Evolutionary conservation across 2,329 filamentous ascomycete species (phyloP).

Genomic region (Geoglossum cookeanum): DNA sequence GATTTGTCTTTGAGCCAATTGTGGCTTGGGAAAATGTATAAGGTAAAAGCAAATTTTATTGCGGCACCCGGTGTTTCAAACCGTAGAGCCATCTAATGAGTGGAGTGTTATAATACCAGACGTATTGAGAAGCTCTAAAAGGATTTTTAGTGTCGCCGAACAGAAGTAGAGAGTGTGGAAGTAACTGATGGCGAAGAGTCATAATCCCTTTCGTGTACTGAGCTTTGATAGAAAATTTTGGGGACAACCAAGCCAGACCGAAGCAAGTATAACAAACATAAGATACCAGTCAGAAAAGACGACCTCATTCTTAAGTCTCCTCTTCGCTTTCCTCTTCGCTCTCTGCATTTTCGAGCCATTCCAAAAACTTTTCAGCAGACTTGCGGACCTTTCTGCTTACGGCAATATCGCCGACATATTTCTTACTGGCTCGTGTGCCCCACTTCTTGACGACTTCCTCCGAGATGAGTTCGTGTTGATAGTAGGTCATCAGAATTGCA

Average conservation of each 20-base stretch:
- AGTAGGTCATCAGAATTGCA: constrained; percentile 75
- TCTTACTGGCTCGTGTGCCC: constrained; percentile 93
- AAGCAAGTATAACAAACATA: neutral
- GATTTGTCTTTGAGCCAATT: constrained; percentile 19
- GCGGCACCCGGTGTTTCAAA: neutral
- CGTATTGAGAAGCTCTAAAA: neutral
- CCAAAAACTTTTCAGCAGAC: constrained; percentile 81
- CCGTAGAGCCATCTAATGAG: neutral
- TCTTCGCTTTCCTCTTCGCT: constrained; percentile 44
- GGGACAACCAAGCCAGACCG: neutral
- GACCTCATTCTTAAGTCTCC: constrained; percentile 32
- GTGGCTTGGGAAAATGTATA: neutral
- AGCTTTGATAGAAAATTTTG: neutral
- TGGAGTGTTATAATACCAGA: neutral
- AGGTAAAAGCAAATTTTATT: neutral
- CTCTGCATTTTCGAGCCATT: constrained; percentile 80
- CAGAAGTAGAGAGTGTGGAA: neutral
- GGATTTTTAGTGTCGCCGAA: neutral
- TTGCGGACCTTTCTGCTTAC: constrained; percentile 93
- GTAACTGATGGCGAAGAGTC: neutral
- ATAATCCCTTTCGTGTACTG: neutral
- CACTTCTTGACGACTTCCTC: constrained; percentile 82
- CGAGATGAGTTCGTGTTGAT: constrained; percentile 71
- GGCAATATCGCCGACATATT: constrained; percentile 66
- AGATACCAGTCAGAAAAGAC: neutral